phyloP scores from a whole-genome alignment of 2,329 filamentous ascomycete species.

The Ophiocordyceps camponoti-floridani region DNA sequence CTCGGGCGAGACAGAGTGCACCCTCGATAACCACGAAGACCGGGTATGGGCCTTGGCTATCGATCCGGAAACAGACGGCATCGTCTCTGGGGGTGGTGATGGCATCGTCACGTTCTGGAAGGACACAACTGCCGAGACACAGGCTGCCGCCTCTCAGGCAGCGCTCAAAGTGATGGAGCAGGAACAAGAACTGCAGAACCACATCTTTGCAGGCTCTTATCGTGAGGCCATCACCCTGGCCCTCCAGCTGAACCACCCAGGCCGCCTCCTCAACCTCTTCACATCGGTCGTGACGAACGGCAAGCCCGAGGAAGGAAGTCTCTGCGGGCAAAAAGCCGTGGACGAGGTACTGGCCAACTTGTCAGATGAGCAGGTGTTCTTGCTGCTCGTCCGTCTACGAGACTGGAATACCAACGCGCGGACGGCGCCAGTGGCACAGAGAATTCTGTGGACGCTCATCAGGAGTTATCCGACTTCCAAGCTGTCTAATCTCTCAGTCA shows the following conservation, averaged over 20 bases:
- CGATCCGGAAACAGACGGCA: constrained; percentile 47
- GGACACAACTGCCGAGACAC: constrained; percentile 72
- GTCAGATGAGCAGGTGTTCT: constrained; percentile 71
- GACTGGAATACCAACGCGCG: constrained; percentile 97
- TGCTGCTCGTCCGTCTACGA: constrained; percentile 61
- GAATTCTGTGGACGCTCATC: constrained; percentile 63
- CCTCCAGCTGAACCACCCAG: constrained; percentile 85
- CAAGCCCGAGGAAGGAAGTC: constrained; percentile 40
- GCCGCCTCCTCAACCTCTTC: constrained; percentile 68
- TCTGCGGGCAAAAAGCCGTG: constrained; percentile 50
- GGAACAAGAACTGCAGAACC: constrained; percentile 86
- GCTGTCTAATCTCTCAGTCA: constrained; percentile 51
- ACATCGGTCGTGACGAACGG: constrained; percentile 54
- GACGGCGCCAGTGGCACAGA: constrained; percentile 70
- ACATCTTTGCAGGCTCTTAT: constrained; percentile 75
- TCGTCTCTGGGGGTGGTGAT: constrained; percentile 84
- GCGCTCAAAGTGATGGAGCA: constrained; percentile 74
- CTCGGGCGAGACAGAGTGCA: constrained; percentile 69
- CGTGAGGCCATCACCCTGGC: constrained; percentile 85
- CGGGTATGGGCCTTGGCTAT: constrained; percentile 81
- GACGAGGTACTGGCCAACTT: constrained; percentile 69
- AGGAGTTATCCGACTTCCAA: constrained; percentile 64
- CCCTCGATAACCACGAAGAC: constrained; percentile 92
- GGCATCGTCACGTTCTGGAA: constrained; percentile 91
- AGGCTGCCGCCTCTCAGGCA: constrained; percentile 53